Base-by-base conservation (phyloP, 2,329 filamentous ascomycete species). In the Penicillium sp. region DNA sequence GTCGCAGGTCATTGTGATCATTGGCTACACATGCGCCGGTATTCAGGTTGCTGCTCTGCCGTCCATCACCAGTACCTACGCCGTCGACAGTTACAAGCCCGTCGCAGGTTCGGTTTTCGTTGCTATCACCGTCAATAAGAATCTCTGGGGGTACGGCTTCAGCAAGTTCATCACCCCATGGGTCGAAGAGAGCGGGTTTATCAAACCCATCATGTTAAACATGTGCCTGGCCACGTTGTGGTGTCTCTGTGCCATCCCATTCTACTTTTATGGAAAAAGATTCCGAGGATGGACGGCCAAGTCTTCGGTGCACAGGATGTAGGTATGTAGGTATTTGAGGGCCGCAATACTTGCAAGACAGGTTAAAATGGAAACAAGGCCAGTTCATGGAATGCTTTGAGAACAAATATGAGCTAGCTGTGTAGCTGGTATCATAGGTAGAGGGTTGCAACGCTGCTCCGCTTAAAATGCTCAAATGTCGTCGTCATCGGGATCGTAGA, bases 41-140 rank as follows among this genome's bases (percentile, higher is more conserved):
- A 78, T 83, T 35, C 77, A 82, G 58, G 79, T 82, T 13, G 75
- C 79, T 2, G 79, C 79, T 0, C 64, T 85, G 10, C 81, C 81
- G 0, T 74, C 75, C 10, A 84, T 85, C 46, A 73, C 70, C 4
- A 80, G 57, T 37, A 69, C 67, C 70, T 84, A 84, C 56, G 78
- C 79, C 0, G 75, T 84, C 13, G 81, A 85, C 60, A 77, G 74
- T 46, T 84, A 85, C 64, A 84, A 84, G 65, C 78, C 80, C 0
- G 76, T 83, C 2, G 74, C 80, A 0, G 80, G 80, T 3, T 74
- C 72, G 2, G 67, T 84, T 39, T 80, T 84, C 59, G 79, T 83
- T 0, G 70, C 75, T 6, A 77, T 81, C 52, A 84, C 80, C 42
- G 78, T 84, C 37, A 81, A 81, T 57, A 84, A 84, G 68, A 83